Conservation (phyloP, 352 stramenopile species). For the Globisporangium megalacanthum region DNA sequence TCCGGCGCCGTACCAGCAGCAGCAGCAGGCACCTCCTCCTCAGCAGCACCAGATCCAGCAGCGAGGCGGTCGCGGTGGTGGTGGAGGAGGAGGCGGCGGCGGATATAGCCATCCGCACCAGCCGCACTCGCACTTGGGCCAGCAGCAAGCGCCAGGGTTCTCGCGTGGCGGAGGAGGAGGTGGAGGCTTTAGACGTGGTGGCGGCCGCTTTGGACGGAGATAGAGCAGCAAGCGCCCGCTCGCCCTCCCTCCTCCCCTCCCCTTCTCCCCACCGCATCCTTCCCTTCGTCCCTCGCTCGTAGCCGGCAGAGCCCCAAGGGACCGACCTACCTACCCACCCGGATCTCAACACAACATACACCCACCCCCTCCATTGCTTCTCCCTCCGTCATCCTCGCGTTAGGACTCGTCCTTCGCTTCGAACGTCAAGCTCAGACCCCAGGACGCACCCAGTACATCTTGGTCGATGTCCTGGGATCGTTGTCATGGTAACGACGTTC, state of each 20-base stretch:
- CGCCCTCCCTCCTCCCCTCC: background rate
- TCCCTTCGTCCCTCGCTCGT: background rate
- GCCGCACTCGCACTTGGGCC: constrained; percentile 5
- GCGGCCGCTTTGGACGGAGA: constrained; percentile 20
- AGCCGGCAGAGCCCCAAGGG: background rate
- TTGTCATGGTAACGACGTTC: no score
- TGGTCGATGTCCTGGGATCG: no score
- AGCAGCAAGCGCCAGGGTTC: constrained; percentile 17
- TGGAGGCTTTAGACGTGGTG: constrained; percentile 12
- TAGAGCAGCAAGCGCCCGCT: constrained; percentile 7
- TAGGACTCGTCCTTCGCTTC: no score
- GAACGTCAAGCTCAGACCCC: no score
- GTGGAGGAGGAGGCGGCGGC: constrained; percentile 6
- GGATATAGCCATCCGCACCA: constrained; percentile 7
- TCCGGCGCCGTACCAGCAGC: constrained; percentile 17
- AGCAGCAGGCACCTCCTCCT: constrained; percentile 8
- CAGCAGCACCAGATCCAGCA: constrained; percentile 12
- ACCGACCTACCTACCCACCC: no score
- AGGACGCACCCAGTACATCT: no score
- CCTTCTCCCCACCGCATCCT: background rate
- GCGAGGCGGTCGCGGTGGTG: constrained; percentile 10
- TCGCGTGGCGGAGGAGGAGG: constrained; percentile 18
- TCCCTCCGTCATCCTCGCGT: no score
- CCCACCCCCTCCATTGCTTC: no score
- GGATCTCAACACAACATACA: no score